phyloP scores from a whole-genome alignment of 768 basidiomycete species.

The Trametes elegans region DNA sequence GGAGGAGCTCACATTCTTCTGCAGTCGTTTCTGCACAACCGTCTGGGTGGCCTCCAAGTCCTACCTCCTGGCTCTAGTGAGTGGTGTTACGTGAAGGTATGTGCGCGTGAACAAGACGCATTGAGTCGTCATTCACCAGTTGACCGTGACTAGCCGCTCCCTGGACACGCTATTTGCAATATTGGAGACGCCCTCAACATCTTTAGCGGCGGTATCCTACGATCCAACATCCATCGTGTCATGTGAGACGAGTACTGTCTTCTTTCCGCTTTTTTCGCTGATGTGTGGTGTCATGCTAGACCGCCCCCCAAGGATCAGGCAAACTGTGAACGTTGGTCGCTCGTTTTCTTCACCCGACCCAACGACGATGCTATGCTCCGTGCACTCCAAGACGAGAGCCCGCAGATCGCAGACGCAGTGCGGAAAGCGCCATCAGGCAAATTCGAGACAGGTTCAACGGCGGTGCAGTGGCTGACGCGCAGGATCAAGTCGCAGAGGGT shows the following conservation, averaged over 20 bases:
- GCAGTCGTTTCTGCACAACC: slow-evolving; percentile 70
- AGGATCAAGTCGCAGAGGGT: slow-evolving; percentile 36
- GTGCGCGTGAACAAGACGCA: too few species aligned
- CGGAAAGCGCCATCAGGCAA: slow-evolving; percentile 32
- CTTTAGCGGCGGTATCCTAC: slow-evolving; percentile 63
- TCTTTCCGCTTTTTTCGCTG: not conserved
- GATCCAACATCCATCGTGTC: slow-evolving; percentile 66
- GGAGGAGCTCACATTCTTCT: too few species aligned
- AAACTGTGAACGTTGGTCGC: slow-evolving; percentile 57
- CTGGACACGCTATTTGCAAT: slow-evolving; percentile 36
- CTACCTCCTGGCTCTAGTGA: slow-evolving; percentile 54
- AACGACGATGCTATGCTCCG: slow-evolving; percentile 50
- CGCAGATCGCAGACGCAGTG: slow-evolving; percentile 44
- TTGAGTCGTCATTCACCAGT: not conserved
- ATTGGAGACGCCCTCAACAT: slow-evolving; percentile 55
- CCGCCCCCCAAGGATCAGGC: slow-evolving; percentile 59
- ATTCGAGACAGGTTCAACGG: slow-evolving; percentile 34
- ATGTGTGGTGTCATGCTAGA: not conserved
- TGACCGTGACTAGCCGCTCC: slow-evolving; percentile 25
- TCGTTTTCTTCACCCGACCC: slow-evolving; percentile 69
- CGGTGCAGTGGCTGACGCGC: slow-evolving; percentile 40
- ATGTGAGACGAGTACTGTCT: slow-evolving; percentile 36
- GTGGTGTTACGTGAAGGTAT: slow-evolving; percentile 68
- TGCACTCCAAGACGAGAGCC: slow-evolving; percentile 50
- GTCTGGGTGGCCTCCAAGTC: slow-evolving; percentile 69